These are phyloP conservation scores for Lenzites betulinus DNA, from an alignment of 768 basidiomycete genomes.

Conservation along the genomic window DNA sequence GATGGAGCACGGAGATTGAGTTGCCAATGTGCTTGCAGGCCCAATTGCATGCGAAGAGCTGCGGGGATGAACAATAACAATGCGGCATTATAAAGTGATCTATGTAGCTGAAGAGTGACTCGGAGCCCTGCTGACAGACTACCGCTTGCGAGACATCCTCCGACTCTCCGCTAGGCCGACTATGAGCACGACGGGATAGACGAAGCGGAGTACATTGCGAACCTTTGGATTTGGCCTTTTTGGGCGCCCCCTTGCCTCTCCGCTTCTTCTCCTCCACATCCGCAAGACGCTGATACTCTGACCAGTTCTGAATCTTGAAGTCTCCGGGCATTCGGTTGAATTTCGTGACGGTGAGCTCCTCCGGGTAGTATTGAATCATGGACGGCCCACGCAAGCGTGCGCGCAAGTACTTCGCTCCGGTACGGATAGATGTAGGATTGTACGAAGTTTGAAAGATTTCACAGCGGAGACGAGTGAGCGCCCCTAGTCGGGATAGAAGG, in stretches of 20 bases:
- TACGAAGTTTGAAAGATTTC: conserved; percentile 84
- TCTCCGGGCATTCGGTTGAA: conserved; percentile 45
- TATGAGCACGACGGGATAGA: background rate
- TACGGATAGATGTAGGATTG: conserved; percentile 80
- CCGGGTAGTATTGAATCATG: conserved; percentile 84
- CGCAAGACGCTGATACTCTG: conserved; percentile 66
- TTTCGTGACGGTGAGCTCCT: conserved; percentile 53
- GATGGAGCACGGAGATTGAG: too few species aligned
- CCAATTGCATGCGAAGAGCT: background rate
- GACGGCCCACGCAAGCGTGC: conserved; percentile 81
- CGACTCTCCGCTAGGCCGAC: conserved; percentile 50
- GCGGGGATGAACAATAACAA: background rate
- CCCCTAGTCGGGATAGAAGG: conserved; percentile 53
- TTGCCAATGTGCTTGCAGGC: too few species aligned
- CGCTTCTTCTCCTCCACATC: conserved; percentile 69
- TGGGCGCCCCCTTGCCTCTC: conserved; percentile 82
- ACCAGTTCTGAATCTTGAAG: conserved; percentile 56
- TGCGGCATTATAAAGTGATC: background rate
- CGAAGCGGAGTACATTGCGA: background rate
- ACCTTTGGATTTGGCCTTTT: conserved; percentile 73
- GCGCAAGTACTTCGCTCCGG: conserved; percentile 91
- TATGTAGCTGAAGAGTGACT: background rate
- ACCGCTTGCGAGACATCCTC: conserved; percentile 48
- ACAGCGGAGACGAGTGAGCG: conserved; percentile 66
- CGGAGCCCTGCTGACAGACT: background rate